A percentile compares a stretch with the other conserved stretches of the same genome.
Conservation (phyloP, 1,284 basidiomycete species). For the Stereum hirsutum region DNA sequence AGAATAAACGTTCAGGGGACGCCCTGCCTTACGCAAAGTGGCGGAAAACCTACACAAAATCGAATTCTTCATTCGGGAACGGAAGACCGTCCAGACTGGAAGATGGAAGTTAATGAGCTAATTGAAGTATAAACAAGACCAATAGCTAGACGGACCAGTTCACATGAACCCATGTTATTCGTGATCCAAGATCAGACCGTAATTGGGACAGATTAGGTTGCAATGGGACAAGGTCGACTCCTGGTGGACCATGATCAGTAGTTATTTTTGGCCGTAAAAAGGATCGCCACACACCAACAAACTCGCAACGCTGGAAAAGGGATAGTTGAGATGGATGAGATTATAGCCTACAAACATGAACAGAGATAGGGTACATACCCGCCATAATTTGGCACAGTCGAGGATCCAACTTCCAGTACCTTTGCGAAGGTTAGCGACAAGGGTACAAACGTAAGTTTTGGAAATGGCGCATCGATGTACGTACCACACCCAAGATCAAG, state of each 20-base stretch:
- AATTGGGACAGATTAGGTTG: constrained; percentile 53
- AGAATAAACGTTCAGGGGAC: constrained; percentile 1
- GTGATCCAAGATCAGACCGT: constrained; percentile 43
- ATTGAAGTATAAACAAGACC: constrained; percentile 2
- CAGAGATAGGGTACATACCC: constrained; percentile 28
- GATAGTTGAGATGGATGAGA: not conserved
- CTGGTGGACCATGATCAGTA: constrained; percentile 21
- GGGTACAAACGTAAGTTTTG: not conserved
- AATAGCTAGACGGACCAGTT: constrained; percentile 45
- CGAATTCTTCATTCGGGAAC: constrained; percentile 62
- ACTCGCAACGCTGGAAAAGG: constrained; percentile 34
- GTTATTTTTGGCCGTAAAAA: not conserved
- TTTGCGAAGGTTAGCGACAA: constrained; percentile 14
- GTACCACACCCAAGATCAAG: constrained; percentile 63
- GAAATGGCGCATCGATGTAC: constrained; percentile 14
- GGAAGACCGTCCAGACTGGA: constrained; percentile 54
- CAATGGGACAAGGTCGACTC: constrained; percentile 60
- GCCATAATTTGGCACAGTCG: constrained; percentile 51
- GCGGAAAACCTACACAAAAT: constrained; percentile 47
- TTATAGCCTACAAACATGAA: not conserved
- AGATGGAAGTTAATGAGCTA: constrained; percentile 6
- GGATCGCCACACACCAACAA: constrained; percentile 37
- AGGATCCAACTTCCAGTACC: constrained; percentile 62
- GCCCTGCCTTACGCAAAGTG: not conserved
- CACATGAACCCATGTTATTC: constrained; percentile 60